These are phyloP conservation scores for Penicillium decumbens DNA, from an alignment of 2,329 filamentous ascomycete genomes.

Conservation along the genomic window DNA sequence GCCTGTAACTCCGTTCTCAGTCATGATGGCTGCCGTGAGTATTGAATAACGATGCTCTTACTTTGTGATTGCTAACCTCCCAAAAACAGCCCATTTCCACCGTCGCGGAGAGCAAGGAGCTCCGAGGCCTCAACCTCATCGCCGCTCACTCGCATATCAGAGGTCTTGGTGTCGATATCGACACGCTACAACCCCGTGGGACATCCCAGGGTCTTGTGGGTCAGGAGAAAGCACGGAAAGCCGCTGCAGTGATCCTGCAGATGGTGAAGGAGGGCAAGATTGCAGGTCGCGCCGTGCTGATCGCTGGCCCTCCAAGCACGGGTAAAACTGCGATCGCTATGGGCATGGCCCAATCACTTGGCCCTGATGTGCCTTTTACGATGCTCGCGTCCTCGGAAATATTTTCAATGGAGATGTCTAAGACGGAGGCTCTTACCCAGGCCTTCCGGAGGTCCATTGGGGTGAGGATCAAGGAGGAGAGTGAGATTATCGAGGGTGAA, in stretches of 20 bases:
- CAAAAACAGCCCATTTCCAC: conserved; percentile 62
- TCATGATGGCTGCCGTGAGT: conserved; percentile 39
- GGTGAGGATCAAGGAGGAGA: conserved; percentile 97
- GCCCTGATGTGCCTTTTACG: conserved; percentile 91
- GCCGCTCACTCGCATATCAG: conserved; percentile 97
- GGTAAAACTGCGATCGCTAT: conserved; percentile 98
- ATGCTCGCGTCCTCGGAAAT: conserved; percentile 94
- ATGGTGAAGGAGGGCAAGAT: conserved; percentile 99
- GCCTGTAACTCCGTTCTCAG: conserved; percentile 5
- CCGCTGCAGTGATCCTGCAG: conserved; percentile 90
- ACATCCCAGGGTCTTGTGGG: conserved; percentile 91
- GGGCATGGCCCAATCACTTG: conserved; percentile 96
- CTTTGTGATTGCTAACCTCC: not conserved
- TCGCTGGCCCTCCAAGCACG: conserved; percentile 92
- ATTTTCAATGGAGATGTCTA: conserved; percentile 98
- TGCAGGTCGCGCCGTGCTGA: conserved; percentile 87
- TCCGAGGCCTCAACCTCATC: conserved; percentile 93
- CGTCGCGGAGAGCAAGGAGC: conserved; percentile 90
- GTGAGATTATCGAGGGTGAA: conserved; percentile 97
- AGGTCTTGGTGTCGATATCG: conserved; percentile 85
- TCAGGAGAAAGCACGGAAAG: conserved; percentile 93
- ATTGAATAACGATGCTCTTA: not conserved
- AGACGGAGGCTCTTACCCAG: conserved; percentile 95
- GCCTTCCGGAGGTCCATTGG: conserved; percentile 99
- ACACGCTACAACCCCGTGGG: conserved; percentile 79